These are phyloP conservation scores for Erysimum pusillum DNA, from an alignment of 441 rosid species.

Conservation along the genomic window DNA sequence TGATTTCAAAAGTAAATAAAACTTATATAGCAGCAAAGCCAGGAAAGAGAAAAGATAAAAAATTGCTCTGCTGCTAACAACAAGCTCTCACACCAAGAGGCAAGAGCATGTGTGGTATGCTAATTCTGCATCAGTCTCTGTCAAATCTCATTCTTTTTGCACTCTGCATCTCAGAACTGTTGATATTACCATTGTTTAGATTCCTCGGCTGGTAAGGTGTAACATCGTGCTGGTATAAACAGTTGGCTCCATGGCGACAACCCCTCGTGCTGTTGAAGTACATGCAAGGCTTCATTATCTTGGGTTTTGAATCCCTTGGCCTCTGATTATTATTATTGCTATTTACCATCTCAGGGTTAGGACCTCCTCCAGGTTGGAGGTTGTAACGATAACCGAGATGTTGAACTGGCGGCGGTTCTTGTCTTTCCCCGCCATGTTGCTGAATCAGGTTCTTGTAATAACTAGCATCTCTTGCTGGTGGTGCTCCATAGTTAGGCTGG, in stretches of 20 bases:
- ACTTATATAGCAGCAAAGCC: slow-evolving; percentile 44
- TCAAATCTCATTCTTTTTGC: slow-evolving; percentile 94
- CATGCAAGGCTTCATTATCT: slow-evolving; percentile 88
- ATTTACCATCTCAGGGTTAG: slow-evolving; percentile 59
- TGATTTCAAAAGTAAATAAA: slow-evolving; percentile 36
- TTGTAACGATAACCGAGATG: slow-evolving; percentile 50
- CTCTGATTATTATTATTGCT: slow-evolving; percentile 56
- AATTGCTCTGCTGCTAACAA: slow-evolving; percentile 44
- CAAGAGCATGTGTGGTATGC: slow-evolving; percentile 38
- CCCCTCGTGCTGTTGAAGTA: slow-evolving; percentile 92
- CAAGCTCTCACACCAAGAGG: slow-evolving; percentile 41
- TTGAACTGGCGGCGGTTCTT: slow-evolving; percentile 54
- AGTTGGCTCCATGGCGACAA: slow-evolving; percentile 89
- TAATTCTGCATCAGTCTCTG: slow-evolving; percentile 74
- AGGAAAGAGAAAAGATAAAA: slow-evolving; percentile 37
- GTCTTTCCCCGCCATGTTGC: slow-evolving; percentile 95
- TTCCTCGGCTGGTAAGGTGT: slow-evolving; percentile 61
- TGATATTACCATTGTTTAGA: slow-evolving; percentile 45
- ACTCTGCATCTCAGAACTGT: slow-evolving; percentile 59
- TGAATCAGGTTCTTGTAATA: slow-evolving; percentile 95
- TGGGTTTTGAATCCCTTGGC: slow-evolving; percentile 61
- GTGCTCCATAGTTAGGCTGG: slow-evolving; percentile 51
- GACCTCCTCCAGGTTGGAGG: slow-evolving; percentile 53
- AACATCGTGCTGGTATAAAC: slow-evolving; percentile 82
- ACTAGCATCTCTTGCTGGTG: slow-evolving; percentile 70